A percentile compares a stretch with the other conserved stretches of the same genome.
These are phyloP conservation scores for Trichoderma sp. DNA, from an alignment of 2,329 filamentous ascomycete species.

Conservation along the genomic window DNA sequence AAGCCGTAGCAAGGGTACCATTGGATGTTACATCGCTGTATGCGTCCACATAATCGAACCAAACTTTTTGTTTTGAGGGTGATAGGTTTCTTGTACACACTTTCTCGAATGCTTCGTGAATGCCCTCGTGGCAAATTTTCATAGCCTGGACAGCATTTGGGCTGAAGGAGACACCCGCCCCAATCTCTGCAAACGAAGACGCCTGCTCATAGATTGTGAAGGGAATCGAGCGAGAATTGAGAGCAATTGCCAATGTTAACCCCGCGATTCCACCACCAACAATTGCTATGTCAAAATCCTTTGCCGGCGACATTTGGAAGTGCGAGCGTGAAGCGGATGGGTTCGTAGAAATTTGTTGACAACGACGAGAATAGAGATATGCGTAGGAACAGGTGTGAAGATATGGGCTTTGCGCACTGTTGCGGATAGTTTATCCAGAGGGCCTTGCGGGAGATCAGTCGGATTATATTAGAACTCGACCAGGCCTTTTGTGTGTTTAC, in stretches of 20 bases:
- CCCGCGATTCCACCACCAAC: slow-evolving; percentile 57
- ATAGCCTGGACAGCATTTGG: slow-evolving; percentile 32
- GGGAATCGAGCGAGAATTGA: slow-evolving; percentile 46
- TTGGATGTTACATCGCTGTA: not conserved
- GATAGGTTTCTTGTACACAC: not conserved
- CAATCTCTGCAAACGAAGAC: slow-evolving; percentile 46
- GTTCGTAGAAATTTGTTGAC: not conserved
- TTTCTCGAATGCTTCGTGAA: slow-evolving; percentile 1
- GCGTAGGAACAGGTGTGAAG: not conserved
- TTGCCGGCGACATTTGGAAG: not conserved
- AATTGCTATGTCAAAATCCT: slow-evolving; percentile 45
- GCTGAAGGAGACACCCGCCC: slow-evolving; percentile 54
- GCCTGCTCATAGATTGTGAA: slow-evolving; percentile 52
- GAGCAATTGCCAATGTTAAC: slow-evolving; percentile 49
- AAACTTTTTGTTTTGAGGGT: not conserved
- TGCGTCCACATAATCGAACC: slow-evolving; percentile 5
- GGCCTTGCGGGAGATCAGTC: not conserved
- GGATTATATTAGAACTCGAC: not conserved
- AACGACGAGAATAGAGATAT: not conserved
- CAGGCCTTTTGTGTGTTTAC: not conserved
- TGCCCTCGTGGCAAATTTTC: slow-evolving; percentile 36
- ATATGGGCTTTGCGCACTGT: not conserved
- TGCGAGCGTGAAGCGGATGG: not conserved
- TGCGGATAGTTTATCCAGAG: not conserved
- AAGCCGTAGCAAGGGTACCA: not conserved